These are phyloP conservation scores for Fagus sylvatica DNA, from an alignment of 306 rosid genomes.

Conservation along the genomic window DNA sequence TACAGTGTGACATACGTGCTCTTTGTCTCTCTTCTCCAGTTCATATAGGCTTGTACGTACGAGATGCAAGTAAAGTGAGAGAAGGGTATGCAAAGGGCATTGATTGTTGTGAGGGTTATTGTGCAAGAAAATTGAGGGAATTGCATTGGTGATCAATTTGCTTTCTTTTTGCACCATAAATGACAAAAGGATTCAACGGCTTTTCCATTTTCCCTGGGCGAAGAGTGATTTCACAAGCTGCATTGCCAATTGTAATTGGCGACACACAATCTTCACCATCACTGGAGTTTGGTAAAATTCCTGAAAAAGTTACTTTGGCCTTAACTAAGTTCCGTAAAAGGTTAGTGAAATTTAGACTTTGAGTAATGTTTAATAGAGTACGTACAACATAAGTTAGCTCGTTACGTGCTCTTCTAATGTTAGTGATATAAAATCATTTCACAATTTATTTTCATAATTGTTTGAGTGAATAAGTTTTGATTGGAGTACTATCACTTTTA, in stretches of 20 bases:
- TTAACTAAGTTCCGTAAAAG: constrained; percentile 72
- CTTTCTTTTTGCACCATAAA: constrained; percentile 26
- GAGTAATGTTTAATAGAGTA: too few species aligned
- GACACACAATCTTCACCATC: constrained; percentile 41
- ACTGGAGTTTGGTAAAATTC: constrained; percentile 44
- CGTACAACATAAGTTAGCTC: too few species aligned
- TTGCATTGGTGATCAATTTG: neutral
- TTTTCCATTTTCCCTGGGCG: constrained; percentile 14
- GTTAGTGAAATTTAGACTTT: constrained; percentile 7
- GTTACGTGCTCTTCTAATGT: too few species aligned
- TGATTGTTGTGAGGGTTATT: neutral
- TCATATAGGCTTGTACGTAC: neutral
- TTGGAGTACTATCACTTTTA: too few species aligned
- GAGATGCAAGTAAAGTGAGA: neutral
- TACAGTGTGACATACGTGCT: neutral
- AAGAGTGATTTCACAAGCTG: constrained; percentile 17
- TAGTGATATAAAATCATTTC: too few species aligned
- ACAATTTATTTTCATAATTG: too few species aligned
- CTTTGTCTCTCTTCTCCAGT: neutral
- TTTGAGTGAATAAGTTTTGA: too few species aligned
- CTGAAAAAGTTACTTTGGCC: constrained; percentile 42
- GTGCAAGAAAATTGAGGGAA: neutral
- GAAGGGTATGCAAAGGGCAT: neutral
- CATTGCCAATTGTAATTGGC: constrained; percentile 20
- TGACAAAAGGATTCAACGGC: constrained; percentile 54